Evolutionary conservation across 2,329 filamentous ascomycete genomes (phyloP).

Genomic region (Beauveria medogensis): DNA sequence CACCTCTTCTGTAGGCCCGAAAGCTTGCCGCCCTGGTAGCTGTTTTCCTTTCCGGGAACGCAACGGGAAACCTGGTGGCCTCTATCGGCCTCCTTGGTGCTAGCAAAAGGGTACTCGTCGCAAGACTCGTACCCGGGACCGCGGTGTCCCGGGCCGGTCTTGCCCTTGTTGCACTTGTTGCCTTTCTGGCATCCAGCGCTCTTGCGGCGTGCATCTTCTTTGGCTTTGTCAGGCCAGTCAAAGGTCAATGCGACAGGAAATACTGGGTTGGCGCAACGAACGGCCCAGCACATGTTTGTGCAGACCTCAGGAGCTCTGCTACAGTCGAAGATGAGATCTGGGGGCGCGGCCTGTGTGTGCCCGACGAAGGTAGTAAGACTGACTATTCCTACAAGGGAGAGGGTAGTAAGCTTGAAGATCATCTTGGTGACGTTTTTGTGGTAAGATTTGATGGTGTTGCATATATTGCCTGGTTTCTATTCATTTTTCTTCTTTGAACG

Average conservation of each 20-base stretch:
- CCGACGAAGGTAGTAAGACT: not conserved
- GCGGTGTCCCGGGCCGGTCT: conserved; percentile 14
- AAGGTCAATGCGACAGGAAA: conserved; percentile 14
- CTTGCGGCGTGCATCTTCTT: conserved; percentile 10
- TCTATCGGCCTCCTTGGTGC: conserved; percentile 8
- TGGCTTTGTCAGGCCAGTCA: conserved; percentile 7
- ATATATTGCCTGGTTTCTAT: not conserved
- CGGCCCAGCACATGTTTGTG: conserved; percentile 19
- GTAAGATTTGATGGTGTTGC: not conserved
- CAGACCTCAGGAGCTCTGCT: conserved; percentile 16
- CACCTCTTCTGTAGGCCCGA: conserved; percentile 2
- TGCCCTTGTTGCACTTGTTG: conserved; percentile 13
- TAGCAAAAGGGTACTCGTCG: conserved; percentile 16
- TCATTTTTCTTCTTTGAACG: not conserved
- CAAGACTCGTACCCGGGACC: conserved; percentile 11
- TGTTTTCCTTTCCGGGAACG: conserved; percentile 13
- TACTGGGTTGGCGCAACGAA: conserved; percentile 15
- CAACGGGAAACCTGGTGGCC: conserved; percentile 16
- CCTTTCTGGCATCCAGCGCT: not conserved
- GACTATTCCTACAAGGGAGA: not conserved
- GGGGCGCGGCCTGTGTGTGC: conserved; percentile 9
- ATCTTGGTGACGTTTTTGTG: not conserved
- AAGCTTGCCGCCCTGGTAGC: conserved; percentile 10
- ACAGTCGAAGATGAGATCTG: conserved; percentile 17
- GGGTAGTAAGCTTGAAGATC: not conserved